These are phyloP conservation scores for Boechera stricta DNA, from an alignment of 345 rosid species.

Conservation along the genomic window DNA sequence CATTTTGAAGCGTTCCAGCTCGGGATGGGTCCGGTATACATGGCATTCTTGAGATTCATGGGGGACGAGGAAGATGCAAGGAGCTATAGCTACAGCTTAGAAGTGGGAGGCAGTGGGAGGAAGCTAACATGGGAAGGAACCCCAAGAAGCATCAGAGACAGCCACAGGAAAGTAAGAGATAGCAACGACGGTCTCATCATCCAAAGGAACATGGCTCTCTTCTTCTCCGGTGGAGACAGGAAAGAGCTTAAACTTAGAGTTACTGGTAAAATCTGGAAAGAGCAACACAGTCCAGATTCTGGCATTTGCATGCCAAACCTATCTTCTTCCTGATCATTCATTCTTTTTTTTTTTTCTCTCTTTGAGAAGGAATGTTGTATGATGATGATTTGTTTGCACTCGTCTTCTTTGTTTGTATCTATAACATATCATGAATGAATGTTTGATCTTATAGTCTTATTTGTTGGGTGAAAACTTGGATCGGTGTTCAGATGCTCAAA, in stretches of 20 bases:
- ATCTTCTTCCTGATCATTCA: slow-evolving; percentile 60
- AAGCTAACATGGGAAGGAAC: slow-evolving; percentile 97
- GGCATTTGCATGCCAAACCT: slow-evolving; percentile 82
- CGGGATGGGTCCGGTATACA: slow-evolving; percentile 93
- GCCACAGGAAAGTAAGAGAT: slow-evolving; percentile 93
- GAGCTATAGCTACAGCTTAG: slow-evolving; percentile 86
- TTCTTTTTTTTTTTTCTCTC: slow-evolving; percentile 16
- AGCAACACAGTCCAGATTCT: slow-evolving; percentile 84
- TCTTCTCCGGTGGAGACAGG: slow-evolving; percentile 96
- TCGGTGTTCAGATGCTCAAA: neutral
- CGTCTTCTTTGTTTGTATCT: slow-evolving; percentile 34
- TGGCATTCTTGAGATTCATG: slow-evolving; percentile 99
- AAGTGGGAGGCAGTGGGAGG: slow-evolving; percentile 94
- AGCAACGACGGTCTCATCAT: slow-evolving; percentile 94
- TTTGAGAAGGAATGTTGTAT: slow-evolving; percentile 41
- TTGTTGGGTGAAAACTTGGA: neutral
- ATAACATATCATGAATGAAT: slow-evolving; percentile 35
- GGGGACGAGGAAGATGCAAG: slow-evolving; percentile 93
- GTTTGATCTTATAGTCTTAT: slow-evolving; percentile 24
- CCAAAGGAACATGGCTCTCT: slow-evolving; percentile 94
- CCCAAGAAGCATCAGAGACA: slow-evolving; percentile 87
- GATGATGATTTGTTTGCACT: slow-evolving; percentile 37
- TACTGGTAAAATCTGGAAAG: slow-evolving; percentile 96
- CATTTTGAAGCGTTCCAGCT: slow-evolving; percentile 99
- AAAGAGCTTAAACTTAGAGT: slow-evolving; percentile 93